phyloP scores from a whole-genome alignment of 148 eudicot genomes.

The Euryodendron excelsum region DNA sequence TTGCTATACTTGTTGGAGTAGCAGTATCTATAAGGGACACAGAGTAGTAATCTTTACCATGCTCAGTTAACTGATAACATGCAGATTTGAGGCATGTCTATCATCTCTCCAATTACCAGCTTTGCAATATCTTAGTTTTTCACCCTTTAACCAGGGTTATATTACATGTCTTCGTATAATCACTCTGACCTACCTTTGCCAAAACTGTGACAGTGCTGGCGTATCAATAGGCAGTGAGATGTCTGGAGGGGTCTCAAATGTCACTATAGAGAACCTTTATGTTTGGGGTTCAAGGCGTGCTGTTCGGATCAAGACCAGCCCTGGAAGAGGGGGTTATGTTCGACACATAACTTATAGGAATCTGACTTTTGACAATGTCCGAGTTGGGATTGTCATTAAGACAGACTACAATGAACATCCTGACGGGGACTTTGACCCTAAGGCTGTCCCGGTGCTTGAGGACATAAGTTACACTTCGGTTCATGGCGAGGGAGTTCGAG shows the following conservation, averaged over 20 bases:
- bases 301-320: constrained; percentile 83
- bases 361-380: constrained; percentile 67
- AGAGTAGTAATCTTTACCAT: neutral
- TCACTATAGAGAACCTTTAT: constrained; percentile 66
- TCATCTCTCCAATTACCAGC: neutral
- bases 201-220: constrained; percentile 72
- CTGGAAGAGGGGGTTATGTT: constrained; percentile 88
- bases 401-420: constrained; percentile 97
- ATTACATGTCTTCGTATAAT: neutral
- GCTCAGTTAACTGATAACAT: neutral
- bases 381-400: constrained; percentile 82
- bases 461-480: constrained; percentile 62
- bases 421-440: constrained; percentile 68
- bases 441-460: constrained; percentile 54
- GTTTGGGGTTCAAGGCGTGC: constrained; percentile 87
- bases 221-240: constrained; percentile 95
- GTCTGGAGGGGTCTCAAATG: constrained; percentile 95
- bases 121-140: neutral
- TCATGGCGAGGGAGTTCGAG: constrained; percentile 86
- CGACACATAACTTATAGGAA: constrained; percentile 62
- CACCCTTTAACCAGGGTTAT: neutral
- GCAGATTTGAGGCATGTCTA: neutral
- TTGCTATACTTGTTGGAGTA: neutral
- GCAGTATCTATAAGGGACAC: neutral
- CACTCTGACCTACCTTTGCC: constrained; percentile 12